Conservation (phyloP, 2,329 filamentous ascomycete species). For the Teratosphaeria destructans region DNA sequence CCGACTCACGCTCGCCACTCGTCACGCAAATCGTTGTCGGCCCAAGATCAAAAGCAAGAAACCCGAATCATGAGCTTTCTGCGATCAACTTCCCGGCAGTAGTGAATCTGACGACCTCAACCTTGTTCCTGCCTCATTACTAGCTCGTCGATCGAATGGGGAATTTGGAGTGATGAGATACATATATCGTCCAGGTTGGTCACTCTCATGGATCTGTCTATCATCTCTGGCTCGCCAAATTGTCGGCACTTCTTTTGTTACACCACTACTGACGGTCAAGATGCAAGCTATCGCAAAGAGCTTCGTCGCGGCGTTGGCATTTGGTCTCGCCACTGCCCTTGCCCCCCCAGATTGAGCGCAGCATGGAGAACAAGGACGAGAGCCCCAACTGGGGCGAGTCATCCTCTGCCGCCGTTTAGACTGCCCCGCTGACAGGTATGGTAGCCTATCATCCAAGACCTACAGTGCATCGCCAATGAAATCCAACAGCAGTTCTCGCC, state of each 20-base stretch:
- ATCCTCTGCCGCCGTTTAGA: no score
- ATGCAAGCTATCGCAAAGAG: not conserved
- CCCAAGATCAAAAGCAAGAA: not conserved
- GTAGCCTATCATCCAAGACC: no score
- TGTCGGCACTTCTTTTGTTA: not conserved
- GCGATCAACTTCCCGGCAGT: not conserved
- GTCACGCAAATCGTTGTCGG: not conserved
- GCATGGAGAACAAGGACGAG: no score
- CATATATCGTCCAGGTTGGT: not conserved
- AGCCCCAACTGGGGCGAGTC: no score
- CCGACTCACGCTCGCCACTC: not conserved
- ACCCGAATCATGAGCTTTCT: not conserved
- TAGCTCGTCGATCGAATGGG: not conserved
- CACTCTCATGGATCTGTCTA: not conserved
- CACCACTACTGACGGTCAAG: not conserved
- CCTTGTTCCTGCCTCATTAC: not conserved
- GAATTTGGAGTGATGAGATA: not conserved
- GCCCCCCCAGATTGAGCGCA: no score
- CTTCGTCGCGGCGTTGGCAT: not conserved
- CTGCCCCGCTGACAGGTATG: not conserved
- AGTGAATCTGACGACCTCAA: not conserved
- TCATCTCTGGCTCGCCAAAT: not conserved
- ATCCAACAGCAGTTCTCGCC: no score
- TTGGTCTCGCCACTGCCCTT: not conserved
- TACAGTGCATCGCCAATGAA: no score